Percentiles rank a stretch among this genome's conserved stretches.
phyloP scores from a whole-genome alignment of 1,284 basidiomycete genomes.

The Taiwanofungus camphoratus region DNA sequence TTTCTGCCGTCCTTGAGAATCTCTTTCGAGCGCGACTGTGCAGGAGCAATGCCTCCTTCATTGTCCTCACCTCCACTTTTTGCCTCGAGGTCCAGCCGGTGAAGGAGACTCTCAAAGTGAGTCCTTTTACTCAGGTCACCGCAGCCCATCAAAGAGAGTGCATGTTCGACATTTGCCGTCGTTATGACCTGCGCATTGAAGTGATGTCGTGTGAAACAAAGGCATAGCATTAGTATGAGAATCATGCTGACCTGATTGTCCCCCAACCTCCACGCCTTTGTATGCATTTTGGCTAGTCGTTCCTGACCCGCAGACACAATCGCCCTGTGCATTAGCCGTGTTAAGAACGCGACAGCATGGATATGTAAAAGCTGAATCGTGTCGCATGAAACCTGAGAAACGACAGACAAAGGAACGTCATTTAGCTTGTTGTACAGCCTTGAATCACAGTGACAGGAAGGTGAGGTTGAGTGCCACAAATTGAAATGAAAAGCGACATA shows the following conservation, averaged over 20 bases:
- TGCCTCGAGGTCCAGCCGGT: slow-evolving; percentile 11
- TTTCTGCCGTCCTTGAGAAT: neutral
- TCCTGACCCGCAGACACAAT: slow-evolving; percentile 55
- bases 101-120: slow-evolving; percentile 31
- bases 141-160: slow-evolving; percentile 36
- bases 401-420: slow-evolving; percentile 26
- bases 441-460: neutral
- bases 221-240: too few species aligned
- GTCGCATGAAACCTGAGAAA: slow-evolving; percentile 23
- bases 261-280: slow-evolving; percentile 49
- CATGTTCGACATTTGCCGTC: slow-evolving; percentile 37
- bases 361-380: slow-evolving; percentile 32
- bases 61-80: slow-evolving; percentile 7
- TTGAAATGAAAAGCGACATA: slow-evolving; percentile 22
- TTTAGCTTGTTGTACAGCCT: slow-evolving; percentile 31
- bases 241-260: slow-evolving; percentile 26
- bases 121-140: slow-evolving; percentile 24
- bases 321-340: slow-evolving; percentile 41
- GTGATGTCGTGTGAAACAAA: too few species aligned
- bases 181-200: slow-evolving; percentile 27
- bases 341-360: slow-evolving; percentile 45
- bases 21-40: neutral
- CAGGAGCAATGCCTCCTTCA: slow-evolving; percentile 6
- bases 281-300: slow-evolving; percentile 43
- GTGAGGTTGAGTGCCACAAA: neutral